These are phyloP conservation scores for Sugiyamaella marilandica DNA, from an alignment of 805 yeast genomes.

Conservation along the genomic window DNA sequence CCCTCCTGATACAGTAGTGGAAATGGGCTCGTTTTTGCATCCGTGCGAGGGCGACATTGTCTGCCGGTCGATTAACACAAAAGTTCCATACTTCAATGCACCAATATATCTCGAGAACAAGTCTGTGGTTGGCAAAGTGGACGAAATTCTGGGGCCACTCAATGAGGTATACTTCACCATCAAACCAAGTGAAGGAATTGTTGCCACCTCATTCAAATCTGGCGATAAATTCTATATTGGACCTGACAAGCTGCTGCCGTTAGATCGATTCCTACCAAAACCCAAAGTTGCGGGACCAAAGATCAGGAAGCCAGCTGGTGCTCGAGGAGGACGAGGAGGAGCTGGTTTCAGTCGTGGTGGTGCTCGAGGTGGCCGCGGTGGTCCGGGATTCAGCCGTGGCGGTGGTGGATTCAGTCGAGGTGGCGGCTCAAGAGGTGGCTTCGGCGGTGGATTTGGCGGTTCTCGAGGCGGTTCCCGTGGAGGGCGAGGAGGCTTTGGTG, in stretches of 20 bases:
- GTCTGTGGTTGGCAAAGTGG: constrained; percentile 94
- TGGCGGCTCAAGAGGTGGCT: constrained; percentile 25
- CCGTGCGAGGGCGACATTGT: constrained; percentile 96
- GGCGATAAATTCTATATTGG: constrained; percentile 97
- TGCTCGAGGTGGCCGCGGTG: constrained; percentile 30
- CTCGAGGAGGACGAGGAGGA: constrained; percentile 43
- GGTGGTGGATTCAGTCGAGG: constrained; percentile 20
- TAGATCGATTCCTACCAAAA: constrained; percentile 95
- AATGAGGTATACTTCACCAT: constrained; percentile 98
- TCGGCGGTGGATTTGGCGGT: constrained; percentile 33
- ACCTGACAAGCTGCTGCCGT: constrained; percentile 89
- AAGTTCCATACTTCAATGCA: constrained; percentile 97
- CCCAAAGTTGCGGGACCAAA: constrained; percentile 82
- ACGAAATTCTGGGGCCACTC: constrained; percentile 95
- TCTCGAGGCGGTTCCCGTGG: constrained; percentile 31
- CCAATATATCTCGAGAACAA: constrained; percentile 96
- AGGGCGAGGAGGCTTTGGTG: constrained; percentile 24
- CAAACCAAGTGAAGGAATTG: constrained; percentile 94
- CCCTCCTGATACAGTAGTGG: constrained; percentile 93
- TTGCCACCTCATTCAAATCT: constrained; percentile 84
- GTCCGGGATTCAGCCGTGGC: constrained; percentile 22
- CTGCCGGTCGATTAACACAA: constrained; percentile 89
- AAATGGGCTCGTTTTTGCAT: constrained; percentile 90
- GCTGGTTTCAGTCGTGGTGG: constrained; percentile 43
- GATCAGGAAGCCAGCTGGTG: constrained; percentile 54